Evolutionary conservation across 805 yeast genomes (phyloP).

Genomic region (Saturnispora quitensis): DNA sequence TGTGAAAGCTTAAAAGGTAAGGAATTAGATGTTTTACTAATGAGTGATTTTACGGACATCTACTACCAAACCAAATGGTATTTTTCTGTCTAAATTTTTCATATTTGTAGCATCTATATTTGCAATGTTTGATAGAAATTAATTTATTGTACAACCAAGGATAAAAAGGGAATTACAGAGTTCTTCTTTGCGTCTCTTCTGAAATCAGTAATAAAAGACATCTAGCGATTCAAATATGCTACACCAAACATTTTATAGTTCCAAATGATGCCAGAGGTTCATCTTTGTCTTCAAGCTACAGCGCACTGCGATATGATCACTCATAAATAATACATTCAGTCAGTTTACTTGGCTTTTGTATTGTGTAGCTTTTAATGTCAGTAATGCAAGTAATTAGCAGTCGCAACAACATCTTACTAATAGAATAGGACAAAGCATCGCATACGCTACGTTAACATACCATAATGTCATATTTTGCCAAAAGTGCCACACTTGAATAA

Average conservation of each 20-base stretch:
- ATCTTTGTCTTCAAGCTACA: no score
- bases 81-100: neutral
- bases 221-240: no score
- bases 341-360: no score
- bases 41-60: slow-evolving; percentile 63
- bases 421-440: neutral
- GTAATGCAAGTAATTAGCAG: no score
- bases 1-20: slow-evolving; percentile 41
- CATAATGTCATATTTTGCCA: neutral
- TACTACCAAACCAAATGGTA: slow-evolving; percentile 14
- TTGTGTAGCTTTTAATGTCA: no score
- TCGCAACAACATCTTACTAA: no score
- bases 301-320: no score
- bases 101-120: neutral
- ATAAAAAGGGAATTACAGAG: neutral
- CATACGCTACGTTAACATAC: neutral
- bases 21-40: slow-evolving; percentile 37
- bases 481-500: neutral
- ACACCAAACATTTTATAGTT: no score
- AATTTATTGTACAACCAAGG: neutral
- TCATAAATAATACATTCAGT: no score
- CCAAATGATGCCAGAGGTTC: no score
- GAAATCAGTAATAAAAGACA: no score
- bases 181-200: no score
- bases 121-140: neutral